Conservation (phyloP, 768 basidiomycete genomes). For the Gyrodon lividus region DNA sequence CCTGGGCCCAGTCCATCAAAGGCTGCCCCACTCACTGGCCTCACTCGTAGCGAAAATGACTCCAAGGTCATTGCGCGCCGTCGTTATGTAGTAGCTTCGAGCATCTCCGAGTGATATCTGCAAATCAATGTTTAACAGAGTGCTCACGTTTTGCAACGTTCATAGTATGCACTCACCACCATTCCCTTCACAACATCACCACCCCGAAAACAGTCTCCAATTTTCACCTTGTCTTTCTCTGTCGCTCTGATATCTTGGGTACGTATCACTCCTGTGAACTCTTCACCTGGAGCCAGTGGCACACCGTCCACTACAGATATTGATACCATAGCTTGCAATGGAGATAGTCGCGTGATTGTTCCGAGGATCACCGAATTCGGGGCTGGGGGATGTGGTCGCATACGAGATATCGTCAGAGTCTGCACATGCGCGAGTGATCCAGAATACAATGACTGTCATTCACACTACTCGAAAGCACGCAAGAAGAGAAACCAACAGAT, state of each 20-base stretch:
- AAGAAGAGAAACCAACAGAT: conserved; percentile 55
- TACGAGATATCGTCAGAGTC: conserved; percentile 62
- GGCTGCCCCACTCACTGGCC: conserved; percentile 52
- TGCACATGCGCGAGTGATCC: conserved; percentile 25
- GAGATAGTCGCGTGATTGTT: conserved; percentile 77
- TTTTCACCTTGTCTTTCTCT: conserved; percentile 87
- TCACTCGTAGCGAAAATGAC: conserved; percentile 91
- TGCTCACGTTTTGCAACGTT: neutral
- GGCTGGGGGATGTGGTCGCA: conserved; percentile 71
- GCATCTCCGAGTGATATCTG: conserved; percentile 93
- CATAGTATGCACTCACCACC: conserved; percentile 57
- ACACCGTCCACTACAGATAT: conserved; percentile 87
- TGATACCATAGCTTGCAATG: conserved; percentile 77
- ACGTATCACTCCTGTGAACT: conserved; percentile 87
- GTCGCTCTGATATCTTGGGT: conserved; percentile 87
- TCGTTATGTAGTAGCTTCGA: conserved; percentile 88
- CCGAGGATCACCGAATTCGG: conserved; percentile 80
- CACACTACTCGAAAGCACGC: conserved; percentile 14
- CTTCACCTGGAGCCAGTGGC: conserved; percentile 79
- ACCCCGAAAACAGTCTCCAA: conserved; percentile 87
- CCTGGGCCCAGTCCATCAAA: neutral
- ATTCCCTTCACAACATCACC: conserved; percentile 87
- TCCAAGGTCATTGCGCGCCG: conserved; percentile 85
- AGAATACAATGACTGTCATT: conserved; percentile 12
- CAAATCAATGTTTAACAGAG: conserved; percentile 2